Evolutionary conservation across 2,329 filamentous ascomycete species (phyloP), one percentile per base, ranked within the genome.

Genomic region (Penicillium oxalicum): DNA sequence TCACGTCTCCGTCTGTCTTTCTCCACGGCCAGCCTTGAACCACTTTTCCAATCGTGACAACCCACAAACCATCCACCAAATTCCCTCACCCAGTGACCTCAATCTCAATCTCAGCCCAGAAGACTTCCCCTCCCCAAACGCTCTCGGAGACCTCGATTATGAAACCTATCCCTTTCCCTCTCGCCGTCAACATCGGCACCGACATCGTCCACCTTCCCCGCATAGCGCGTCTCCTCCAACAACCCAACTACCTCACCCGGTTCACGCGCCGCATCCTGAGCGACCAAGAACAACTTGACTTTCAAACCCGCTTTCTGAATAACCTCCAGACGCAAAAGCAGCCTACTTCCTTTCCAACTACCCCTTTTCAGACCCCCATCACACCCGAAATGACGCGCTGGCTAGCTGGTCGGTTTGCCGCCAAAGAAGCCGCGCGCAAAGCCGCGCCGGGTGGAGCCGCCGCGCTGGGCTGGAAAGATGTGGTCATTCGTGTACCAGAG

Each of bases 351-450:
- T 5, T 9, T 2, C 34, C 25, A 3, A 11, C 26, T 26, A 28
- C 40, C 12, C 9, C 43, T 9, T 40, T 36, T 3, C 40, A 36
- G 5, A 39, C 40, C 4, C 29, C 46, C 2, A 47, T 61, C 35
- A 61, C 54, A 6, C 49, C 62, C 2, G 69, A 71, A 11, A 68
- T 71, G 60, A 61, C 67, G 45, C 67, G 69, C 40, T 74, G 69
- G 68, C 63, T 75, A 5, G 72, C 70, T 3, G 72, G 72, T n/a
- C 68, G 82, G 45, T 86, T 84, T 62, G 85, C 86, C 1, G 86
- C 84, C 6, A 89, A 89, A 63, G 87, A 89, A 67, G 87, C 86
- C 1, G 78, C 77, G 45, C 82, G 87, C 56, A 90, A 91, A 69
- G 86, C 87, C 2, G 80, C 86, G 54, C 66, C 67, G 1, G 56